Evolutionary conservation across 208 protist species (phyloP), one percentile per base, ranked within the genome.

Genomic region (Jaenimonas drosophilae): DNA sequence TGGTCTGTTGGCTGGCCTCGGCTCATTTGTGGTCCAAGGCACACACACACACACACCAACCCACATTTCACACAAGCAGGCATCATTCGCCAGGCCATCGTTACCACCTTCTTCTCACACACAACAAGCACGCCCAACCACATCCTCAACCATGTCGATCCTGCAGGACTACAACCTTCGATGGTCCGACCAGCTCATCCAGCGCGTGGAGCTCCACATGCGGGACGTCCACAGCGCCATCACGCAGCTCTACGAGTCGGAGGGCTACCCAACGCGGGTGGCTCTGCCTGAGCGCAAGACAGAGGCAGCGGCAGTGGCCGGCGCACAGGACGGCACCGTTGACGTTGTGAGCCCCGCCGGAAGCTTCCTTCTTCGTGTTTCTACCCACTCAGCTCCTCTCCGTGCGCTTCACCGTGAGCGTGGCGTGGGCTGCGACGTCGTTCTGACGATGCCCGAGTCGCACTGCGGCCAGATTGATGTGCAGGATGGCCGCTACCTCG

Each of bases 301-400:
- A 11, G 17, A 21, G 7, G 23, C 46, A 11, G 26, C 33, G 3
- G 1, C 26, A 34, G 30, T 21, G 6, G 11, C 40, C 4, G 25
- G 16, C 17, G 29, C 7, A 16, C 62, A 61, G 19, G 47, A 56
- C 25, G 49, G 20, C 6, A 47, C 29, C 21, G 36, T 49, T 39
- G 74, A 62, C 38, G 73, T 55, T 0, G 70, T 88, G 27, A 70
- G 58, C 26, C 59, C 68, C 16, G 78, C 56, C 11, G 84, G 78
- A n/a, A 87, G 84, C 49, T 88, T 88, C 54, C 63, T 82, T 12
- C 60, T 89, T 1, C 84, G 84, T 54, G 83, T 72, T 12, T 85
- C 73, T 45, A 64, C 77, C 26, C 66, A 88, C 61, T 64, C 59
- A 29, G 64, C 69, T 3, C 77, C 82, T 9, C 82, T 87, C 29